These are phyloP conservation scores for Cyclaneusma minus DNA, from an alignment of 2,329 filamentous ascomycete species.

Conservation along the genomic window DNA sequence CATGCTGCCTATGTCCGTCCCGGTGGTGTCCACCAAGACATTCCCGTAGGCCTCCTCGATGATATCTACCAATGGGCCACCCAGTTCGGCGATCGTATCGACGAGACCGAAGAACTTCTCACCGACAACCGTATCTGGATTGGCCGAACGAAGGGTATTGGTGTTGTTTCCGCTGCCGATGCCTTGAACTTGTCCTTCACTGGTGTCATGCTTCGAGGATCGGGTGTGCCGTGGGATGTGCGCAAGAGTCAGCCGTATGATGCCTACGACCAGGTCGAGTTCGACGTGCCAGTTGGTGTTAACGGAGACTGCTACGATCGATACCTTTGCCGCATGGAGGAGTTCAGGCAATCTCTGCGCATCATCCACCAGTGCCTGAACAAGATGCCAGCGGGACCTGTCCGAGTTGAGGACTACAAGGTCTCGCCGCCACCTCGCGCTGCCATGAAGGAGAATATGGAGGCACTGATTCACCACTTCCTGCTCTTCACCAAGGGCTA, in stretches of 20 bases:
- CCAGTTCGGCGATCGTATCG: slow-evolving; percentile 94
- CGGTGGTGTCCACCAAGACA: slow-evolving; percentile 89
- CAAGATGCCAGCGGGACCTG: slow-evolving; percentile 91
- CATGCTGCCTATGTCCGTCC: slow-evolving; percentile 95
- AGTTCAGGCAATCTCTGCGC: slow-evolving; percentile 94
- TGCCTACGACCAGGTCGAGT: slow-evolving; percentile 94
- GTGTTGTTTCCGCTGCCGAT: slow-evolving; percentile 79
- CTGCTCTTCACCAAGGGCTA: slow-evolving; percentile 98
- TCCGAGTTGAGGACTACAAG: slow-evolving; percentile 98
- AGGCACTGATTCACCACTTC: slow-evolving; percentile 98
- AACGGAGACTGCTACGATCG: slow-evolving; percentile 99
- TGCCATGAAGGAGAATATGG: slow-evolving; percentile 99
- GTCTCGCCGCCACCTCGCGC: slow-evolving; percentile 85
- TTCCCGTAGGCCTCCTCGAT: slow-evolving; percentile 84
- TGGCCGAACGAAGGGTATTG: slow-evolving; percentile 76
- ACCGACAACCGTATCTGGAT: slow-evolving; percentile 99
- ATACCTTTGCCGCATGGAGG: slow-evolving; percentile 98
- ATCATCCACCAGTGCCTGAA: slow-evolving; percentile 99
- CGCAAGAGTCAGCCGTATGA: slow-evolving; percentile 96
- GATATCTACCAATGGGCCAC: slow-evolving; percentile 99
- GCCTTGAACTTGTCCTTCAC: slow-evolving; percentile 96
- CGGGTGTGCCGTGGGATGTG: slow-evolving; percentile 89
- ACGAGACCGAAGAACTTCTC: slow-evolving; percentile 96
- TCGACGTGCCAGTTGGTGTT: slow-evolving; percentile 89
- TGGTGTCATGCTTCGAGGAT: slow-evolving; percentile 95